phyloP scores from a whole-genome alignment of 768 basidiomycete genomes.

The Leucocoprinus leucothites region DNA sequence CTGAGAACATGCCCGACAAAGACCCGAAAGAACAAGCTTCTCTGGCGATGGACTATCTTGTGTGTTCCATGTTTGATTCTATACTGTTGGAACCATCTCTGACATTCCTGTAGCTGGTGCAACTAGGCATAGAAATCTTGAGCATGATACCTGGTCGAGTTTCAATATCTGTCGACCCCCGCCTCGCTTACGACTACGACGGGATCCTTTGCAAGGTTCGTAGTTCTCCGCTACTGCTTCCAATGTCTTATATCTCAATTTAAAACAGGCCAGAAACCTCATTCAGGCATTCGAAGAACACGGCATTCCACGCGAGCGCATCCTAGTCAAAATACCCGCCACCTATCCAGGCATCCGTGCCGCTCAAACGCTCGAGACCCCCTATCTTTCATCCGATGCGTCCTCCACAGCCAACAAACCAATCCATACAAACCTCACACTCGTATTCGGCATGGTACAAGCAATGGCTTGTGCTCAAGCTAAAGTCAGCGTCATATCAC shows the following conservation, averaged over 20 bases:
- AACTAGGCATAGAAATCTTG: conserved; percentile 28
- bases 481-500: conserved; percentile 29
- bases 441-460: conserved; percentile 31
- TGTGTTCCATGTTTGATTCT: background rate
- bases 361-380: conserved; percentile 25
- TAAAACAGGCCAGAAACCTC: conserved; percentile 22
- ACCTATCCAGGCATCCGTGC: conserved; percentile 32
- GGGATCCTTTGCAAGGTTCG: conserved; percentile 22
- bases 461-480: conserved; percentile 36
- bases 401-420: conserved; percentile 12
- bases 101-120: conserved; percentile 24
- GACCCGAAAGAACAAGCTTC: background rate
- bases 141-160: conserved; percentile 31
- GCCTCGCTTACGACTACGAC: conserved; percentile 25
- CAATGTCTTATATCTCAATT: background rate
- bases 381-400: background rate
- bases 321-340: conserved; percentile 34
- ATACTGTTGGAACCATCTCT: too few species aligned
- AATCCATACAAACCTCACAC: conserved; percentile 34
- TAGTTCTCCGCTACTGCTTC: conserved; percentile 12
- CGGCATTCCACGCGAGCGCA: conserved; percentile 23
- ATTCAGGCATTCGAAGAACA: conserved; percentile 27
- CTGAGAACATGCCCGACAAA: conserved; percentile 1
- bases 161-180: conserved; percentile 34
- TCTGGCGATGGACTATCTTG: background rate